Percentiles rank a stretch among this genome's conserved stretches.
phyloP scores from a whole-genome alignment of 495 filamentous ascomycete species.

The Glutinoglossum americanum region DNA sequence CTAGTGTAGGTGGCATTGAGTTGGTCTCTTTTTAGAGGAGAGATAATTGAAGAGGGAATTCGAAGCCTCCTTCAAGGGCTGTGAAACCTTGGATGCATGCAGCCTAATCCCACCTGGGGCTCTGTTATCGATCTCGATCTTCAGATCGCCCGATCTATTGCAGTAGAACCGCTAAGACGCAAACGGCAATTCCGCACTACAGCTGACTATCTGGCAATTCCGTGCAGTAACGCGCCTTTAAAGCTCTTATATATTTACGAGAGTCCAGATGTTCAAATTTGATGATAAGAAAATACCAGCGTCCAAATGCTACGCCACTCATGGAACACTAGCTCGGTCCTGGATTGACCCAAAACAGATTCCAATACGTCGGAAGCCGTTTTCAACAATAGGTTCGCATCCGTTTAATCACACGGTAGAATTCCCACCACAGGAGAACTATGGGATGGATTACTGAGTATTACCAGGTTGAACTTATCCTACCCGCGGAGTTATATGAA shows the following conservation, averaged over 20 bases:
- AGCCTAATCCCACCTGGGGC: background rate
- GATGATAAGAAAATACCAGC: constrained; percentile 19
- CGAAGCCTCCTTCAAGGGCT: background rate
- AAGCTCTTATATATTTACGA: background rate
- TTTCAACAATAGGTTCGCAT: constrained; percentile 42
- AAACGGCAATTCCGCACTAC: background rate
- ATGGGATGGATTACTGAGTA: background rate
- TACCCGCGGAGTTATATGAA: constrained; percentile 45
- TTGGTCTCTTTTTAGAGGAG: background rate
- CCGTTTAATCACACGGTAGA: constrained; percentile 58
- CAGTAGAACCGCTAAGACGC: background rate
- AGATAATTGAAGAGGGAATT: background rate
- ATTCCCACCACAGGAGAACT: constrained; percentile 5
- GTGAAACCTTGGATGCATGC: background rate
- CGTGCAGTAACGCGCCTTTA: background rate
- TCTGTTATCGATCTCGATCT: background rate
- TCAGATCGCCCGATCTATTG: background rate
- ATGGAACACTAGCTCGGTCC: constrained; percentile 31
- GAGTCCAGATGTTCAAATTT: background rate
- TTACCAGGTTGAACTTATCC: constrained; percentile 44
- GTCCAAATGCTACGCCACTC: constrained; percentile 55
- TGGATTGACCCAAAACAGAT: constrained; percentile 49
- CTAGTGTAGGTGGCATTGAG: constrained; percentile 30
- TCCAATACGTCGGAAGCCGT: constrained; percentile 51
- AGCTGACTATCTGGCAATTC: background rate